Evolutionary conservation across 352 stramenopile species (phyloP).

Genomic region (Globisporangium irregulare): DNA sequence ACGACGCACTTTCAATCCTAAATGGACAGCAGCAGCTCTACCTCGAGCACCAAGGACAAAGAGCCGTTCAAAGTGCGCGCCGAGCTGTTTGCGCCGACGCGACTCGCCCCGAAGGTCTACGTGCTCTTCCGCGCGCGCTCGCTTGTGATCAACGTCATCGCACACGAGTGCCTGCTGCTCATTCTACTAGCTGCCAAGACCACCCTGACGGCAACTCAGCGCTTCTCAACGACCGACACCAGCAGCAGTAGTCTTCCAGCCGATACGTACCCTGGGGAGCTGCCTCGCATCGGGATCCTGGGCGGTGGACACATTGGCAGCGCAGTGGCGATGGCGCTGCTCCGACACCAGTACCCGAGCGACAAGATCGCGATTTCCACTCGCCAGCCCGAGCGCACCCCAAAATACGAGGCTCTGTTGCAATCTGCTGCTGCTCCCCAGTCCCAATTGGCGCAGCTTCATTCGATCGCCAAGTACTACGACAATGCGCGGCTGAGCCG

Average conservation of each 20-base stretch:
- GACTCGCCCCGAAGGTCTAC: constrained; percentile 4
- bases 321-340: constrained; percentile 43
- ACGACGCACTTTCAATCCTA: neutral
- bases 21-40: neutral
- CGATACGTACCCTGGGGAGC: neutral
- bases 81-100: constrained; percentile 12
- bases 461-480: constrained; percentile 42
- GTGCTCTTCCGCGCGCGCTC: constrained; percentile 9
- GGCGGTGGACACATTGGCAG: constrained; percentile 53
- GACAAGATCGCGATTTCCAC: constrained; percentile 46
- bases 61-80: constrained; percentile 12
- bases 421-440: constrained; percentile 6
- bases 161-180: constrained; percentile 16
- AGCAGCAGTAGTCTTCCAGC: neutral
- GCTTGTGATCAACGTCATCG: constrained; percentile 13
- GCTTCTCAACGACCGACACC: neutral
- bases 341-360: constrained; percentile 36
- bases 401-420: constrained; percentile 33
- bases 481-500: constrained; percentile 53
- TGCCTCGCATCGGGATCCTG: constrained; percentile 46
- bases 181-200: constrained; percentile 7
- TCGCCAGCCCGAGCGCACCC: constrained; percentile 49
- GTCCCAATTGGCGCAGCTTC: constrained; percentile 26
- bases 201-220: neutral
- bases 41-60: constrained; percentile 5